Evolutionary conservation across 305 asterid genomes (phyloP), one percentile per base, ranked within the genome.

Genomic region (Solanum hybrid): DNA sequence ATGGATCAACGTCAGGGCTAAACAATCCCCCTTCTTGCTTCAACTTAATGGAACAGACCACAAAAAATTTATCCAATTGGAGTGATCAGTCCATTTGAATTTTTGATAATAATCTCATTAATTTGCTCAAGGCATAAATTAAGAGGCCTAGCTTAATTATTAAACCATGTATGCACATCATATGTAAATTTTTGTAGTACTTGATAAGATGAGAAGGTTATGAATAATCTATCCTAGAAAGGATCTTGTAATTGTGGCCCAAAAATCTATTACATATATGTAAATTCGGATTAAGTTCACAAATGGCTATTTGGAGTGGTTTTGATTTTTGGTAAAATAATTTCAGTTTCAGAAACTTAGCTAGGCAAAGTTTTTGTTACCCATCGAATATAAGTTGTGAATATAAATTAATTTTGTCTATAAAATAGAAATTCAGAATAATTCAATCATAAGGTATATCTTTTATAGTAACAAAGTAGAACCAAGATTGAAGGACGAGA

Each of bases 11-110:
- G 89, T 84, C 92, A 4, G 95, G 97, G 24, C 10, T 36, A 22
- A 89, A 94, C 6, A 91, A 91, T 66, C 98, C 99, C 2, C 85
- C 91, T 3, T 90, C 96, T 80, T 97, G 99, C 90, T 88, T 97
- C 79, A 85, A 73, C 66, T 76, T 92, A 36, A 91, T 93, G 35
- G 90, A 89, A 69, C 92, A 89, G 27, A 35, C 71, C 37, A 90
- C 76, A 51, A 89, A 86, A 87, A 10, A 22, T 0, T 60, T 64
- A 34, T 80, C 91, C 10, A 92, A 89, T 88, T 94, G 91, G 42
- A 60, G 72, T n/a, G 60, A 35, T 22, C 88, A 31, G 77, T 86
- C 85, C 87, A 71, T 90, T 31, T 90, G 87, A 69, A 69, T 17
- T 56, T 69, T 69, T 11, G 0, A 69, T 24, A 24, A 86, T 34